These are phyloP conservation scores for Lecanicillium sp. DNA, from an alignment of 2,329 filamentous ascomycete genomes.

Conservation along the genomic window DNA sequence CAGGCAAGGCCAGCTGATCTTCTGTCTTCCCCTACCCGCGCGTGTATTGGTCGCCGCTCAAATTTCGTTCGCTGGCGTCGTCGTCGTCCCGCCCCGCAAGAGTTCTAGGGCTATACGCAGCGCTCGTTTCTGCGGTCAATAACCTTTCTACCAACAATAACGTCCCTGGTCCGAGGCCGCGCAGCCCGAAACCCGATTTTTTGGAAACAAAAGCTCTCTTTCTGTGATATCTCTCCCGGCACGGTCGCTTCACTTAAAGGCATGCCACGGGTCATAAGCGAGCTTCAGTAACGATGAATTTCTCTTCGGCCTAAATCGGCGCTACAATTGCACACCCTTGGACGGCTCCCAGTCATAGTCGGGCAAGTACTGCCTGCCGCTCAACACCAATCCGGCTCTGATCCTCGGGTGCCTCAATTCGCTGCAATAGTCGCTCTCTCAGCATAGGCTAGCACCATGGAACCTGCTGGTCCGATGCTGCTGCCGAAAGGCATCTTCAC, in stretches of 20 bases:
- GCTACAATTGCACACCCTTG: no score
- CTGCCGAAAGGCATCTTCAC: conserved; percentile 53
- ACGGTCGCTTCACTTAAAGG: no score
- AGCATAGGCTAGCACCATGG: conserved; percentile 21
- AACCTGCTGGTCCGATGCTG: conserved; percentile 36
- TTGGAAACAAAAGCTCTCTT: no score
- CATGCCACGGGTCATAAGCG: no score
- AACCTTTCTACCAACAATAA: no score
- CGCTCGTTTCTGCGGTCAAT: no score
- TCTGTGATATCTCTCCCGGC: no score
- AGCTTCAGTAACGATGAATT: no score
- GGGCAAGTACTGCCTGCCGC: no score
- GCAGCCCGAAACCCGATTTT: background rate
- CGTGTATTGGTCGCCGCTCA: conserved; percentile 1
- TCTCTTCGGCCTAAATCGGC: no score
- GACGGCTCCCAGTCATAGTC: no score
- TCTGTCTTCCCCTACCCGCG: background rate
- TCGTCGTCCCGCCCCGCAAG: background rate
- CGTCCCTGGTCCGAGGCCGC: background rate
- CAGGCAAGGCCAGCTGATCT: background rate
- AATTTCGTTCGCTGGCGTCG: background rate
- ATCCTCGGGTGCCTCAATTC: background rate
- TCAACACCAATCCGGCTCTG: no score
- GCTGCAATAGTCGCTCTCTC: background rate
- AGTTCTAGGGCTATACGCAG: background rate